Evolutionary conservation across 2,329 filamentous ascomycete genomes (phyloP), one percentile per base, ranked within the genome.

Genomic region (Colletotrichum sansevieriae): DNA sequence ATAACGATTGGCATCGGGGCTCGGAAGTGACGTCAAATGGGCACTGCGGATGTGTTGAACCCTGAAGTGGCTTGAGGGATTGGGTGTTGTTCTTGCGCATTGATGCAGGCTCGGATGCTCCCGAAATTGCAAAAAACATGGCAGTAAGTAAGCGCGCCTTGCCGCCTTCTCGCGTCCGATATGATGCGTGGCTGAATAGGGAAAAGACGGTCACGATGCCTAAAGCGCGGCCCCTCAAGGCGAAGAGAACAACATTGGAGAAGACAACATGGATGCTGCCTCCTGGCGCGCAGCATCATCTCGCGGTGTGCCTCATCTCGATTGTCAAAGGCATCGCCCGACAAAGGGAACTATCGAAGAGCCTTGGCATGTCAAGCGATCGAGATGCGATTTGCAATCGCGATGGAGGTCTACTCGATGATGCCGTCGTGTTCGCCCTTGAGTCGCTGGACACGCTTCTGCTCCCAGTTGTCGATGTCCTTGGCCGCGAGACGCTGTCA

Each of bases 401-500:
- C 13, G 12, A 41, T 70, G 43, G 20, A 55, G 1, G 18, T 63
- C 61, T 69, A 69, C 70, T 72, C 91, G 73, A 97, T 78, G 58
- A 93, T 87, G 39, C 95, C 95, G 78, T 99, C 95, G 70, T 89
- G 92, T 80, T 99, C 97, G 73, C 96, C 96, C 20, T 93, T 90
- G 70, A 98, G 86, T 77, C 96, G 86, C 83, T 97, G 90, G 11
- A 98, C 94, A 61, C 97, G 90, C 81, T 96, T 97, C 82, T 98
- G 96, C 79, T 98, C 95, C 96, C 96, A 99, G 76, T 94, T 88
- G 76, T 99, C 95, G 70, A 98, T 82, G 77, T 98, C 96, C 79
- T 97, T 97, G 37, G 93, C 92, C 73, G 93, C 92, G 37, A 97
- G 82, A 81, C 90, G 89, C 92, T 96, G 79, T 63, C 44, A 93